Evolutionary conservation across 495 filamentous ascomycete species (phyloP), one percentile per base, ranked within the genome.

Genomic region (Xeromyces bisporus): DNA sequence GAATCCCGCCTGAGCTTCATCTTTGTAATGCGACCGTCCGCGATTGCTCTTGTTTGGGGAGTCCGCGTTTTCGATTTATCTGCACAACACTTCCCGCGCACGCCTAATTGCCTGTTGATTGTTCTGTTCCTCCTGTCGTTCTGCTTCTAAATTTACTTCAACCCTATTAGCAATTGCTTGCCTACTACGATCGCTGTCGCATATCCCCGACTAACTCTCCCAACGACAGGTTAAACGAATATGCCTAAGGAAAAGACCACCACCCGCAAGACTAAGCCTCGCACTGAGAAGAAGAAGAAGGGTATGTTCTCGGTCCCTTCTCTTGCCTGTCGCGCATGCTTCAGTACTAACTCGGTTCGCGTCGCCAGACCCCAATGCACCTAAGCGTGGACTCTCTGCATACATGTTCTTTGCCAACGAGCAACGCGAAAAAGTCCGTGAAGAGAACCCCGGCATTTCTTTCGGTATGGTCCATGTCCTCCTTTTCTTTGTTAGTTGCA

Each of bases 401-500:
- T 99, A 99, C 73, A 99, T 99, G 89, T 99, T 96, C 74, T 99
- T 99, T 54, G 89, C 89, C 69, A 96, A 96, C 47, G 91, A 96
- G 55, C 80, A 93, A 58, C 85, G 89, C 43, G 89, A 96, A 44
- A 92, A 89, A 55, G 89, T 99, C 43, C 80, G 87, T 48, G 81
- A 91, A 51, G 89, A 99, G 60, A 96, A 99, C 69, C 87, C 91
- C 3, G 87, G 87, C 35, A 93, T 99, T 62, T 75, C 74, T 35
- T 99, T 99, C 58, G 89, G 84, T 93, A 77, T 38, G 67, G 17
- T 16, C 6, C 20, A 11, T 15, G 13, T 28, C 26, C 8, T 14
- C 21, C 26, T 7, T 10, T 16, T n/a, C n/a, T n/a, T n/a, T n/a
- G n/a, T n/a, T n/a, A n/a, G n/a, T n/a, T n/a, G n/a, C n/a, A n/a